phyloP scores from a whole-genome alignment of 139 green algal genomes.

The Yamagishiella unicocca region DNA sequence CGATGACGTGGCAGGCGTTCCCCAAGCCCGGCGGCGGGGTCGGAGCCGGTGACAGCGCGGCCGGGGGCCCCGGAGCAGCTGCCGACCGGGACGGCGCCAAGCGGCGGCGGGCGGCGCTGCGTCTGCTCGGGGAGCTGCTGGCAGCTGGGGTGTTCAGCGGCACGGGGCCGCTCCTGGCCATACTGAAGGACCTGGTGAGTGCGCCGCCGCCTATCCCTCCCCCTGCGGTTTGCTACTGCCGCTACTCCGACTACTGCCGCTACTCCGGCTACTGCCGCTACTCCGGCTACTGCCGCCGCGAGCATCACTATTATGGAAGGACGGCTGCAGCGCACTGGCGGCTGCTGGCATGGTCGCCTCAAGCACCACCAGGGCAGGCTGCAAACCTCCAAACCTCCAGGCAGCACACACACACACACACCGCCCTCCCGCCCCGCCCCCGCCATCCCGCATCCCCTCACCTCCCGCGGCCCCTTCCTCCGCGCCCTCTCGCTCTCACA shows the following conservation, averaged over 20 bases:
- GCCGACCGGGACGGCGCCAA: slow-evolving; percentile 61
- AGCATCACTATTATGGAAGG: too few relatives aligned
- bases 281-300: too few relatives aligned
- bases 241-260: too few relatives aligned
- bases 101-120: slow-evolving; percentile 76
- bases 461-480: background rate
- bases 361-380: too few relatives aligned
- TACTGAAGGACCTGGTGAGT: slow-evolving; percentile 72
- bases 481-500: background rate
- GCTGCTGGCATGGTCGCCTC: too few relatives aligned
- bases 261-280: too few relatives aligned
- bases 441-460: background rate
- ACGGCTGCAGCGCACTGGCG: too few relatives aligned
- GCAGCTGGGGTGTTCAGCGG: slow-evolving; percentile 77
- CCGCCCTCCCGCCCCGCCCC: too few relatives aligned
- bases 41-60: background rate
- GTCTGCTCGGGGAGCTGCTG: slow-evolving; percentile 90
- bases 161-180: slow-evolving; percentile 63
- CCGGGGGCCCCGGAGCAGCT: slow-evolving; percentile 48
- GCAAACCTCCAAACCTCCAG: too few relatives aligned
- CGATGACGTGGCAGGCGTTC: slow-evolving; percentile 33
- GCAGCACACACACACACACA: too few relatives aligned
- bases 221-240: too few relatives aligned
- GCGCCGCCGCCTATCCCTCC: too few relatives aligned
- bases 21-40: slow-evolving; percentile 5